Percentiles rank a stretch among this genome's conserved stretches.
phyloP scores from a whole-genome alignment of 768 basidiomycete species.

The Macrolepiota fuliginosa region DNA sequence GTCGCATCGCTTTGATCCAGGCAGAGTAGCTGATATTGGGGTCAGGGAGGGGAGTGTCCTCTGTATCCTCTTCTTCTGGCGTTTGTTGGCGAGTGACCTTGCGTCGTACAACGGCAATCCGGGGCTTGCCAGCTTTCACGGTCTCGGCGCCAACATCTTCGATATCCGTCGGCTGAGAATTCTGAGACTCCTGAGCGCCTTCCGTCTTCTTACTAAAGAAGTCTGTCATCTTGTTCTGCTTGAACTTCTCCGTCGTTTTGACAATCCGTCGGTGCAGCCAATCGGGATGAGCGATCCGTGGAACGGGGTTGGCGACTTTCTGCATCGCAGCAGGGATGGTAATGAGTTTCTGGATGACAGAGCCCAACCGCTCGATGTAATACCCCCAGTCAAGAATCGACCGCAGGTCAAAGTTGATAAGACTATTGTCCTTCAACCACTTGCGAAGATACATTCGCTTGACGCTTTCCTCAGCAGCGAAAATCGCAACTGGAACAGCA shows the following conservation, averaged over 20 bases:
- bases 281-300: conserved; percentile 93
- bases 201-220: conserved; percentile 65
- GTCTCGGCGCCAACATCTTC: conserved; percentile 55
- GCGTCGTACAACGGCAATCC: conserved; percentile 15
- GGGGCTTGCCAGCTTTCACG: conserved; percentile 35
- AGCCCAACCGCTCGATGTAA: conserved; percentile 96
- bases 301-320: conserved; percentile 94
- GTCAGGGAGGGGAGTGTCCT: conserved; percentile 54
- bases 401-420: conserved; percentile 86
- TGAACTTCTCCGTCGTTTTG: conserved; percentile 91
- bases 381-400: conserved; percentile 98
- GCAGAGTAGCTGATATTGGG: conserved; percentile 62
- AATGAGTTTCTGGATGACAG: conserved; percentile 97
- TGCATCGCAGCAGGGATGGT: conserved; percentile 99
- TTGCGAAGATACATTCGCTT: conserved; percentile 89
- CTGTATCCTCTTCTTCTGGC: conserved; percentile 41
- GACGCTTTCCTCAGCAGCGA: conserved; percentile 90
- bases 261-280: conserved; percentile 93
- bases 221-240: conserved; percentile 96
- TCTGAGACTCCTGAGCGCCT: conserved; percentile 25
- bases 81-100: conserved; percentile 29
- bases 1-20: conserved; percentile 77
- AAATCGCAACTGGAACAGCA: conserved; percentile 95
- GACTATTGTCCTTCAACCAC: conserved; percentile 93
- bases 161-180: conserved; percentile 47